Percentiles rank a stretch among this genome's conserved stretches.
Evolutionary conservation across 1,284 basidiomycete genomes (phyloP).

Genomic region (Thecaphora thlaspeos): DNA sequence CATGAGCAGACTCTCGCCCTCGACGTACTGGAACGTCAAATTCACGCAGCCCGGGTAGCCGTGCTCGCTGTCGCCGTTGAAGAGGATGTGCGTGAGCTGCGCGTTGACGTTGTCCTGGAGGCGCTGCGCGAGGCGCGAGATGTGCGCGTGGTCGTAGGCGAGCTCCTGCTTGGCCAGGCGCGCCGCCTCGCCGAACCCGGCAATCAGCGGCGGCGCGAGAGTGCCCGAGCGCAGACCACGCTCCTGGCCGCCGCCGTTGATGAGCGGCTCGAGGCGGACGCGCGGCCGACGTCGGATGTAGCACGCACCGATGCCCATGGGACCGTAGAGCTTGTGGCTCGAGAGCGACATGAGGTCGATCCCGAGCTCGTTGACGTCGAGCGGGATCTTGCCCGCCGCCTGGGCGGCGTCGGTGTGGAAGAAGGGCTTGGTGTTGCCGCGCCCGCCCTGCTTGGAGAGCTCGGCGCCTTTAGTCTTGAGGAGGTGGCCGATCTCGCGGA

Average conservation of each 20-base stretch:
- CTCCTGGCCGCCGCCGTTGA: slow-evolving; percentile 97
- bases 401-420: slow-evolving; percentile 99
- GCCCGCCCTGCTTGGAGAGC: slow-evolving; percentile 66
- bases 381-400: slow-evolving; percentile 68
- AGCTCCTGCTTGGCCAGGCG: slow-evolving; percentile 89
- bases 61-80: slow-evolving; percentile 77
- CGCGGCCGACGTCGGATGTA: slow-evolving; percentile 91
- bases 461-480: slow-evolving; percentile 63
- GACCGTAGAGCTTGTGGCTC: slow-evolving; percentile 97
- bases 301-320: slow-evolving; percentile 91
- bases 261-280: slow-evolving; percentile 89
- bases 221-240: slow-evolving; percentile 92
- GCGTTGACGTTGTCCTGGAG: slow-evolving; percentile 78
- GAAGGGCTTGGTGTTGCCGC: slow-evolving; percentile 67
- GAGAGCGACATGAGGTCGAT: slow-evolving; percentile 95
- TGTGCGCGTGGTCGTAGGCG: slow-evolving; percentile 77
- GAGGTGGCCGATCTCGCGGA: slow-evolving; percentile 88
- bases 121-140: slow-evolving; percentile 75
- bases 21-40: slow-evolving; percentile 93
- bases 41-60: slow-evolving; percentile 75
- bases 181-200: slow-evolving; percentile 93
- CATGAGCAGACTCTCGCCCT: slow-evolving; percentile 96
- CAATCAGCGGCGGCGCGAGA: slow-evolving; percentile 81
- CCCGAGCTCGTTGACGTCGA: slow-evolving; percentile 90
- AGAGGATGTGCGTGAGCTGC: slow-evolving; percentile 82